Evolutionary conservation across 768 basidiomycete species (phyloP).

Genomic region (Termitomyces sp.): DNA sequence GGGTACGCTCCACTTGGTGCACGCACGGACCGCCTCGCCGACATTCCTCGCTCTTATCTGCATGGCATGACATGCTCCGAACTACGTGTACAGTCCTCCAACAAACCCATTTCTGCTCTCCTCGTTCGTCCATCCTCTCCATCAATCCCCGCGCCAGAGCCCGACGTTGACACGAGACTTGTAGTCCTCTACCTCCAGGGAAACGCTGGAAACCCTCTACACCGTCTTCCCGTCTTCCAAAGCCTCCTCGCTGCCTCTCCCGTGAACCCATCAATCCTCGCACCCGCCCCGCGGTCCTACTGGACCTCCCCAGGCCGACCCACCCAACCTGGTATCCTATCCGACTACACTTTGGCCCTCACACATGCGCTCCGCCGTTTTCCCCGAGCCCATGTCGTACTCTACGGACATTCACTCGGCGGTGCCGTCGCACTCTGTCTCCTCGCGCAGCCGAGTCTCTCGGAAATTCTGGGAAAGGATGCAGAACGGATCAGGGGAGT

Average conservation of each 20-base stretch:
- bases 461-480: neutral
- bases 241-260: neutral
- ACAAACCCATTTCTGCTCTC: neutral
- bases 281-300: constrained; percentile 41
- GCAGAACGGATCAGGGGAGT: constrained; percentile 27
- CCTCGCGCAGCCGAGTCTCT: constrained; percentile 21
- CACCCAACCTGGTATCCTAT: constrained; percentile 32
- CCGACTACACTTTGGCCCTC: constrained; percentile 36
- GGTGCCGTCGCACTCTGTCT: constrained; percentile 39
- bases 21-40: constrained; percentile 28
- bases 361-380: constrained; percentile 26
- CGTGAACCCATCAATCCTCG: neutral
- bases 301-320: constrained; percentile 39
- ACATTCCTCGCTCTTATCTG: constrained; percentile 10
- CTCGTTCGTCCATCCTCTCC: neutral
- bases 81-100: constrained; percentile 6
- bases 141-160: too few species aligned
- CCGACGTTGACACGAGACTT: neutral
- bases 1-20: constrained; percentile 38
- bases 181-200: constrained; percentile 25
- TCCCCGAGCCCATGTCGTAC: constrained; percentile 27
- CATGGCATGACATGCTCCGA: constrained; percentile 16
- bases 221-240: constrained; percentile 40
- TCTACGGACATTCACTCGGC: constrained; percentile 50
- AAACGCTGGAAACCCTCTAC: constrained; percentile 47